Base-by-base conservation (phyloP, 805 yeast genomes). In the Cyberlindnera maclurae region DNA sequence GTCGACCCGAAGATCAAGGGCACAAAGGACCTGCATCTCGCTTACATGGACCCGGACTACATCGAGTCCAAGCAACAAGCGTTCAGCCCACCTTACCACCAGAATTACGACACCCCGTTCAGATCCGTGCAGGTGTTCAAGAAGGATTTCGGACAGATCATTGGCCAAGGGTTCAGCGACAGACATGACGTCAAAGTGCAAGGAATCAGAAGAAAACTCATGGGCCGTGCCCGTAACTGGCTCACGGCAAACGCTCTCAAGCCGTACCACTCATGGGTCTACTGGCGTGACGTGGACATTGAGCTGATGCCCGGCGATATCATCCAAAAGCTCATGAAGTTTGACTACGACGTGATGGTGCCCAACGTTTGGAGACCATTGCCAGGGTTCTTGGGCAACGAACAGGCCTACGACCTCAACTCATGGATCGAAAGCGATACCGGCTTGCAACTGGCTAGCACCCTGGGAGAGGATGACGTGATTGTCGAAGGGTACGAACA, bases 311-410 rank as follows among this genome's bases (percentile, higher is more conserved):
- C 90, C 0, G 87, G 86, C 5, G 69, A 79, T 31, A 80, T 84
- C 35, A 74, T 84, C 44, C 79, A 84, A 59, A 79, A 73, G 52
- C 65, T 84, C 62, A 83, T 84, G 90, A 70, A 72, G 45, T 68
- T 67, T 45, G 72, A 74, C 46, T 79, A 70, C 54, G 95, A 84
- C 54, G 82, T 84, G 12, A 68, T 84, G 58, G 72, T 82, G 29
- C 95, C 87, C 22, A 87, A 93, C 55, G 96, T 93, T 26, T 93
- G 98, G 98, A 73, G 98, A 51, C 98, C 97, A 2, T 69, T 93
- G 44, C 98, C 98, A 3, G 82, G 79, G 33, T 93, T 89, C 63
- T 72, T 93, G 45, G 94, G 93, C 15, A 75, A 77, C 47, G 94
- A 85, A 57, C 98, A 93, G 62, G 88, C 97, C 1, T 93, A 93